Evolutionary conservation across 495 filamentous ascomycete genomes (phyloP), one percentile per base, ranked within the genome.

Genomic region (Penicillium diatomitis): DNA sequence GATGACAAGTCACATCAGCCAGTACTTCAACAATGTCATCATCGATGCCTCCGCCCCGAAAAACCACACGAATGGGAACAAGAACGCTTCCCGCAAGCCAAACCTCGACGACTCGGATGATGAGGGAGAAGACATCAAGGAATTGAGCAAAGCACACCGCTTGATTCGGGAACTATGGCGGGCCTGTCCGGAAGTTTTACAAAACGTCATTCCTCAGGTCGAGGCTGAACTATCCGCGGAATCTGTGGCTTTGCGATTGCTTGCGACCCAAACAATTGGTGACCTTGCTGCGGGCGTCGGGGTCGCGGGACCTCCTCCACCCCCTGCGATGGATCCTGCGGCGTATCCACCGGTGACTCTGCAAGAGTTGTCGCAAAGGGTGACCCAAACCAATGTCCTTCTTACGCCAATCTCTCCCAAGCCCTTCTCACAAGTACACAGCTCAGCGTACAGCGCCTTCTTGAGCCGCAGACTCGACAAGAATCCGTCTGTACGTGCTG

Each of bases 1-100:
- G 62, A 96, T 99, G 91, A 84, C 88, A 1, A 83, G 89, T 42
- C 85, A 89, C 55, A 84, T 96, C 47, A 90, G 88, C 53, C 90
- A 94, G 60, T 99, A 96, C 61, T 99, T 99, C 67, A 92, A 90
- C 64, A 88, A 96, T 49, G 88, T 97, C 27, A 91, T 99, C 46
- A 80, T 96, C 40, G 87, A 96, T 56, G 84, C 87, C 8, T 88
- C 91, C 0, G 76, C 80, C 3, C 58, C 63, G 1, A 64, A 61
- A 5, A 56, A 49, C 32, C 46, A 55, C 46, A 44, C 63, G 9
- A 70, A 75, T 12, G 63, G 65, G 4, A 54, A 59, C 67, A 84
- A 74, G 70, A 70, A 57, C 31, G 60, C 58, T 31, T 58, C 69
- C 44, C 66, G 71, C 44, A 75, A 68, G 55, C 62, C 67, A 9